Conservation (phyloP, 2,329 filamentous ascomycete genomes). For the Microsporum ferrugineum region DNA sequence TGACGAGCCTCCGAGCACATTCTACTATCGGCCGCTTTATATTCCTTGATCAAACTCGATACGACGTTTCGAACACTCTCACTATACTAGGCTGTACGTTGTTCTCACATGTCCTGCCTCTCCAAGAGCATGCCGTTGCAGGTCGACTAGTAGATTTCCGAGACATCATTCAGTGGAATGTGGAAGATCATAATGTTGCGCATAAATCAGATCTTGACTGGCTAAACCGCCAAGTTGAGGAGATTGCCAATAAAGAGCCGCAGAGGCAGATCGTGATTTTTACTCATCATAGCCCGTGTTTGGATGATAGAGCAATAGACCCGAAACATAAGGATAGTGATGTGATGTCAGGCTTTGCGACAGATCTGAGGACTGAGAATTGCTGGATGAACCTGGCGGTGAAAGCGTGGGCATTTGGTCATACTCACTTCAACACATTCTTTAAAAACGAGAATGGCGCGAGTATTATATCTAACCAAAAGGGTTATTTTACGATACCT, state of each 20-base stretch:
- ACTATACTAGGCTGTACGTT: neutral
- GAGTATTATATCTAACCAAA: slow-evolving; percentile 28
- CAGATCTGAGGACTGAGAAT: slow-evolving; percentile 26
- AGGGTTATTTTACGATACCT: slow-evolving; percentile 26
- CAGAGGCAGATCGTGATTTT: slow-evolving; percentile 20
- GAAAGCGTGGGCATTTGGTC: slow-evolving; percentile 35
- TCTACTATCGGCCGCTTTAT: neutral
- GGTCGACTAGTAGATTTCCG: slow-evolving; percentile 39
- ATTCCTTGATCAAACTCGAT: neutral
- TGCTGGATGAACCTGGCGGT: slow-evolving; percentile 28
- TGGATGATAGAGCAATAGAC: slow-evolving; percentile 14
- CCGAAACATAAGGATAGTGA: slow-evolving; percentile 18
- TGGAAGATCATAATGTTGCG: slow-evolving; percentile 18
- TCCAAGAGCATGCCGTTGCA: neutral
- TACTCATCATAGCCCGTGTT: slow-evolving; percentile 23
- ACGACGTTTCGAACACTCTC: neutral
- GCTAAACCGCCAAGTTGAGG: slow-evolving; percentile 22
- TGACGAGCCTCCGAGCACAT: neutral
- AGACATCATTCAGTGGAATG: slow-evolving; percentile 23
- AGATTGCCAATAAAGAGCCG: slow-evolving; percentile 17
- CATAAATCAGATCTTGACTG: slow-evolving; percentile 21
- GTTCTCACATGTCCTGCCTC: neutral
- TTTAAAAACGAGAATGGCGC: slow-evolving; percentile 20
- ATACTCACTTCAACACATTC: slow-evolving; percentile 35
- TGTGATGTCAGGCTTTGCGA: slow-evolving; percentile 26